phyloP scores from a whole-genome alignment of 805 yeast species.

The Lipomyces mesembrius region DNA sequence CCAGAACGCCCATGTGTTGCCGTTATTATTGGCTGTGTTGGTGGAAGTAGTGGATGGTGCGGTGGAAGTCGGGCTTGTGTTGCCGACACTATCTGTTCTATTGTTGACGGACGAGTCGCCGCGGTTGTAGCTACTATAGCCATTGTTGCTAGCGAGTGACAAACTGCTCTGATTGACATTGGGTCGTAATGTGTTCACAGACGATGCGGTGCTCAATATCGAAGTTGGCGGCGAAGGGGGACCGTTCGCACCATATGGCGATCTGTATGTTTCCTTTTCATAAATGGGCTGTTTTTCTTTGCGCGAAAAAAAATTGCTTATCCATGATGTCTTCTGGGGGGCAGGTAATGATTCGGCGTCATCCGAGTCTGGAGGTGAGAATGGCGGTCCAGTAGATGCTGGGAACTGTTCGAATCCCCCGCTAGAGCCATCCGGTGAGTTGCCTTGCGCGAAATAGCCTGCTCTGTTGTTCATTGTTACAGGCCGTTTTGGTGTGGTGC shows the following conservation, averaged over 20 bases:
- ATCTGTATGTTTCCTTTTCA: conserved; percentile 9
- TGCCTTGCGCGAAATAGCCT: conserved; percentile 22
- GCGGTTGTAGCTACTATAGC: neutral
- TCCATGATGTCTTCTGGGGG: conserved; percentile 24
- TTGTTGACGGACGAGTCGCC: conserved; percentile 2
- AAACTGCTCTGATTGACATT: conserved; percentile 29
- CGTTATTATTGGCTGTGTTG: conserved; percentile 1
- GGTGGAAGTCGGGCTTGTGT: conserved; percentile 3
- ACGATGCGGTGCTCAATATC: conserved; percentile 25
- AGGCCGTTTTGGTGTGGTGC: neutral
- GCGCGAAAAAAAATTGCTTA: conserved; percentile 19
- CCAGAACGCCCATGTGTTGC: conserved; percentile 34
- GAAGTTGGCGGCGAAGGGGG: conserved; percentile 38
- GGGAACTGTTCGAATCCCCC: conserved; percentile 34
- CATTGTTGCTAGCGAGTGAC: conserved; percentile 15
- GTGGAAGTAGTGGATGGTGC: neutral
- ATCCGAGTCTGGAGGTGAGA: conserved; percentile 36
- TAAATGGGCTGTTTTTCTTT: conserved; percentile 15
- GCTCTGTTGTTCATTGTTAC: conserved; percentile 3
- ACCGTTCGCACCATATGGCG: conserved; percentile 11
- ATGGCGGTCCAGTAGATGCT: conserved; percentile 22
- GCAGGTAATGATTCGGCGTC: conserved; percentile 12
- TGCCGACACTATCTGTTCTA: conserved; percentile 9
- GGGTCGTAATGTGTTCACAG: conserved; percentile 29
- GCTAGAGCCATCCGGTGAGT: neutral